phyloP scores from a whole-genome alignment of 2,329 filamentous ascomycete genomes.

The Sporothrix mexicana region DNA sequence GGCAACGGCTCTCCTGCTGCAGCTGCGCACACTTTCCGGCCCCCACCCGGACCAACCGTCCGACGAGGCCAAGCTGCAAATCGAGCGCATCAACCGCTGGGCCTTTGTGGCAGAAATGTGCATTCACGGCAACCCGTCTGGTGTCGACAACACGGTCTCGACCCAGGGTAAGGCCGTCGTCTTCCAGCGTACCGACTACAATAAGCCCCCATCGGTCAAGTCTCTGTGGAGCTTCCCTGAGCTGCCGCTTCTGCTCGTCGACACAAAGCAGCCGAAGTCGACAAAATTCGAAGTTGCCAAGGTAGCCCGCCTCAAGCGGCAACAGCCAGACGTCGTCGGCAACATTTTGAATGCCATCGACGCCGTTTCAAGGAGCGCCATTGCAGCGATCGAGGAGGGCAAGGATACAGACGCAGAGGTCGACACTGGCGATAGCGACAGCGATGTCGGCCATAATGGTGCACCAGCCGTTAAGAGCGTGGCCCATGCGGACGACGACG shows the following conservation, averaged over 20 bases:
- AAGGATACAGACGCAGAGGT: constrained; percentile 43
- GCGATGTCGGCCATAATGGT: constrained; percentile 20
- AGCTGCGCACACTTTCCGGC: constrained; percentile 85
- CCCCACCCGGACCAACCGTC: constrained; percentile 90
- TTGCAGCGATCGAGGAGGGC: constrained; percentile 62
- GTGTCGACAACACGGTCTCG: constrained; percentile 95
- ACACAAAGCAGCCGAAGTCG: constrained; percentile 86
- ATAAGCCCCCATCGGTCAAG: constrained; percentile 75
- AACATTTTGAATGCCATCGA: constrained; percentile 87
- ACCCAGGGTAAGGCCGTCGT: constrained; percentile 93
- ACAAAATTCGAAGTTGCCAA: constrained; percentile 87
- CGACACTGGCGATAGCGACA: constrained; percentile 52
- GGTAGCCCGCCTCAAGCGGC: constrained; percentile 72
- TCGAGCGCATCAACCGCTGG: constrained; percentile 97
- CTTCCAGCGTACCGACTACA: constrained; percentile 81
- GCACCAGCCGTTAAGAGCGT: constrained; percentile 9
- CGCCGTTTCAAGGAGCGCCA: constrained; percentile 64
- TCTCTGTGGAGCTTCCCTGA: constrained; percentile 89
- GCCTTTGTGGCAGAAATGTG: constrained; percentile 97
- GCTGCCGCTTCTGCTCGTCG: constrained; percentile 84
- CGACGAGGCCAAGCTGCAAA: constrained; percentile 84
- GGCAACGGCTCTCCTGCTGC: constrained; percentile 80
- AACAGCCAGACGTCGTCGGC: constrained; percentile 78
- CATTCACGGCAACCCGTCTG: constrained; percentile 95
- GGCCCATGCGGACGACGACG: constrained; percentile 49